phyloP scores from a whole-genome alignment of 495 filamentous ascomycete genomes.

The Aspergillus mulundensis region DNA sequence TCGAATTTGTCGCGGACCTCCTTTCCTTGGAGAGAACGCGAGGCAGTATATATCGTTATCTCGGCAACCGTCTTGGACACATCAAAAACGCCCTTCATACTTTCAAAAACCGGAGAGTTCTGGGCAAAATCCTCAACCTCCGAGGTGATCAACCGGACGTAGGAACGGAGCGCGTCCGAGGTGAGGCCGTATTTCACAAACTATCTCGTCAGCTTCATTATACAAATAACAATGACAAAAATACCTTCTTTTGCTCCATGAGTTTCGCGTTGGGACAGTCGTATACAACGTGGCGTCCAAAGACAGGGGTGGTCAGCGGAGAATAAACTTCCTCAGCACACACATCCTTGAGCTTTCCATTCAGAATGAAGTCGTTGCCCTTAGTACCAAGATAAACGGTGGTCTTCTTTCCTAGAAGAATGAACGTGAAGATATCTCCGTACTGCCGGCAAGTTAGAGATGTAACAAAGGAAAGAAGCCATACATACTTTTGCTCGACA shows the following conservation, averaged over 20 bases:
- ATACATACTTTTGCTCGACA: slow-evolving; percentile 49
- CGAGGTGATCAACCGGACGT: slow-evolving; percentile 52
- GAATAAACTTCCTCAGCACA: slow-evolving; percentile 64
- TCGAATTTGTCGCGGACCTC: slow-evolving; percentile 61
- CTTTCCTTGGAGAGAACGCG: slow-evolving; percentile 60
- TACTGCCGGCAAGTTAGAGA: slow-evolving; percentile 37
- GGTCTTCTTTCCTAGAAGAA: slow-evolving; percentile 70
- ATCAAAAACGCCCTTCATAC: slow-evolving; percentile 45
- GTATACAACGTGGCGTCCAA: slow-evolving; percentile 61
- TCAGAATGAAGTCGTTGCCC: slow-evolving; percentile 84
- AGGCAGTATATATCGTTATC: slow-evolving; percentile 64
- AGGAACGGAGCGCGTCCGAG: slow-evolving; percentile 57
- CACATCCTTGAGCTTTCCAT: slow-evolving; percentile 77
- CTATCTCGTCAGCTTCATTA: slow-evolving; percentile 24
- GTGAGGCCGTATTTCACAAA: slow-evolving; percentile 66
- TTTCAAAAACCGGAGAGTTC: slow-evolving; percentile 42
- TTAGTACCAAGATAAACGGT: slow-evolving; percentile 71
- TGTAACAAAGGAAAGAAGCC: neutral
- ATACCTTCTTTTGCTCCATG: slow-evolving; percentile 67
- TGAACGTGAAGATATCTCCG: slow-evolving; percentile 72
- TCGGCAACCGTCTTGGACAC: slow-evolving; percentile 54
- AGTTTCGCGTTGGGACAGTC: slow-evolving; percentile 63
- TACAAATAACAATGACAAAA: too few species aligned
- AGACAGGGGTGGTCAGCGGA: slow-evolving; percentile 58
- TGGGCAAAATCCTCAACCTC: slow-evolving; percentile 52